Conservation (phyloP, 306 rosid species). For the Senna siamea region DNA sequence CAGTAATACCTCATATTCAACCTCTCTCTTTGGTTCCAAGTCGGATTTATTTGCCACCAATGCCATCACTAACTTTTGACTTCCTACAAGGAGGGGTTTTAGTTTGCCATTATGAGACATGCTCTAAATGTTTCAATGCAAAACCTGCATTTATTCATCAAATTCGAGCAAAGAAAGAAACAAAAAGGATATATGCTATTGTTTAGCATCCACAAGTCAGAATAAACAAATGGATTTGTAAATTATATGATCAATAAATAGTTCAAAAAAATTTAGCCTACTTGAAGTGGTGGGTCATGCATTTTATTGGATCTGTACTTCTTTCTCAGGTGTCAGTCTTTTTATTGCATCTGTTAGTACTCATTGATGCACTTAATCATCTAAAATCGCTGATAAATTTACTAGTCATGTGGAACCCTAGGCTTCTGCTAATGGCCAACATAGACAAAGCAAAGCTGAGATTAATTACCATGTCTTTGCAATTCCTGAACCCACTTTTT, state of each 20-base stretch:
- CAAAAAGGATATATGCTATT: background rate
- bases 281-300: background rate
- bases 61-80: conserved; percentile 71
- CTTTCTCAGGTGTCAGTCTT: background rate
- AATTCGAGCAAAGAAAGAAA: background rate
- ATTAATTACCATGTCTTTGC: conserved; percentile 70
- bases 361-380: background rate
- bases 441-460: background rate
- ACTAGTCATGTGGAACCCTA: background rate
- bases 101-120: conserved; percentile 3
- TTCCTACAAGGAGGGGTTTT: conserved; percentile 52
- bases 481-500: conserved; percentile 91
- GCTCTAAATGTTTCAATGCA: background rate
- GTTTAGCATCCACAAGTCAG: background rate
- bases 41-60: conserved; percentile 82
- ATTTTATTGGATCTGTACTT: background rate
- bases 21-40: conserved; percentile 72
- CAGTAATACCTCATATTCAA: conserved; percentile 62
- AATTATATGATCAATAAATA: background rate
- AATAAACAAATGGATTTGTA: conserved; percentile 8
- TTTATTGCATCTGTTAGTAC: background rate
- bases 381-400: background rate
- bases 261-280: background rate
- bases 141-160: background rate
- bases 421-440: conserved; percentile 23